Percentiles rank a stretch among this genome's conserved stretches.
phyloP scores from a whole-genome alignment of 225 moss, liverwort and hornwort genomes.

The Physcomitrium patens region DNA sequence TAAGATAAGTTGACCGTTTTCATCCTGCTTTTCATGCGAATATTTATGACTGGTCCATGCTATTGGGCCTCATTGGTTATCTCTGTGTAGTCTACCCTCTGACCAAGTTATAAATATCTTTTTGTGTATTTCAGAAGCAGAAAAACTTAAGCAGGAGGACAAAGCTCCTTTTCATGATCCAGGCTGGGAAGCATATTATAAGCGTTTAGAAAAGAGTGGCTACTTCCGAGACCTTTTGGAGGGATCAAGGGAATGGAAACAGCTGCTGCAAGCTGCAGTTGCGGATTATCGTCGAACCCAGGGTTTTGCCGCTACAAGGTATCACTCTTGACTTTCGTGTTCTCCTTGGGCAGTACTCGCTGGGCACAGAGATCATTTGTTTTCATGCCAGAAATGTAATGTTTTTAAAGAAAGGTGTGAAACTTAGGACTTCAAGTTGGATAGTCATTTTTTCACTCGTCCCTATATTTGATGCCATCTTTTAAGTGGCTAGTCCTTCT shows the following conservation, averaged over 20 bases:
- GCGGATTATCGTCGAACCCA: slow-evolving; percentile 60
- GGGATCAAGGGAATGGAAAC: slow-evolving; percentile 74
- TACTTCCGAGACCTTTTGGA: slow-evolving; percentile 82
- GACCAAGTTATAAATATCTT: neutral
- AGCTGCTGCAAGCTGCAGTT: slow-evolving; percentile 72
- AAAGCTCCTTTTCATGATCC: slow-evolving; percentile 53
- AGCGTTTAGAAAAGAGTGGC: slow-evolving; percentile 73
- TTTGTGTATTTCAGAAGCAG: slow-evolving; percentile 31
- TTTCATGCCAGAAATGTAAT: neutral
- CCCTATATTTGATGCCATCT: neutral
- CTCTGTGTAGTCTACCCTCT: neutral
- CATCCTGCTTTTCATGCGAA: neutral
- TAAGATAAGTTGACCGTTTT: neutral
- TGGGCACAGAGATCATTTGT: neutral
- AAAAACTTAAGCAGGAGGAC: slow-evolving; percentile 21
- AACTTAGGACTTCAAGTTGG: slow-evolving; percentile 7
- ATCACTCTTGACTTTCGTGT: slow-evolving; percentile 25
- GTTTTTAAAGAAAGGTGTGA: neutral
- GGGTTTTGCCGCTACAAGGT: slow-evolving; percentile 68
- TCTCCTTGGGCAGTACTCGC: slow-evolving; percentile 17
- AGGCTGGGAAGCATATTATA: slow-evolving; percentile 74
- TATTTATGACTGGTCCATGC: slow-evolving; percentile 6
- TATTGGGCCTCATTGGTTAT: slow-evolving; percentile 2
- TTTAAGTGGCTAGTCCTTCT: neutral
- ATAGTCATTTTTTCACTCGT: neutral